Evolutionary conservation across 2,329 filamentous ascomycete genomes (phyloP), one percentile per base, ranked within the genome.

Genomic region (Parafenestella ontariensis): DNA sequence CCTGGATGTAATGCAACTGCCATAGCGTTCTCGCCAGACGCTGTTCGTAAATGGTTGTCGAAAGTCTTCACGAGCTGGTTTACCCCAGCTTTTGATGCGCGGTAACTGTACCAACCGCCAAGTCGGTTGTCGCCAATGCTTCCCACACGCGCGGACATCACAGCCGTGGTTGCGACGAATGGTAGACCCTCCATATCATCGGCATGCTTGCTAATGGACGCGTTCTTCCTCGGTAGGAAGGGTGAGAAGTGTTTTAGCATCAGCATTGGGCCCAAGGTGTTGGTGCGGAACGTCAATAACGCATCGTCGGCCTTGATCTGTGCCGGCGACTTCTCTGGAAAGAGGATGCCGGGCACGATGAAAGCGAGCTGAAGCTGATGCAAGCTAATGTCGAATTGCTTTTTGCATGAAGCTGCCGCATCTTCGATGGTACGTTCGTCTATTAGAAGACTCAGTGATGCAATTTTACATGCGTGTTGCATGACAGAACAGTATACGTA

Each of bases 61-160:
- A 92, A 87, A 6, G 84, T 89, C 76, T 87, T 90, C 7, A 85
- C 85, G 11, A 92, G 53, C 67, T 88, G 88, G 60, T 88, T 91
- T 3, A 94, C 86, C 2, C 83, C 90, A 0, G 90, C 85, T 75
- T 95, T 96, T 48, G 85, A 88, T 7, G 88, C 85, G 13, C 91
- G 87, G 74, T 95, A 95, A 51, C 83, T 87, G 73, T 92, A 96
- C 91, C 91, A 95, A 0, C 91, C 91, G 2, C 91, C 91, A 0
- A 87, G 79, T 2, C 77, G 70, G 67, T 96, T 94, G 65, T 94
- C 90, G 0, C 83, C 78, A 20, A 89, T 89, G 28, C 85, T 89
- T 9, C 91, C 91, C 0, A 96, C 89, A 39, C 91, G 85, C 1
- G 91, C 91, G 5, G 89, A 88, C 86, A 92, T 89, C 68, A 85